Base-by-base conservation (phyloP, 176 grass and related monocot species). In the Avena sativa region DNA sequence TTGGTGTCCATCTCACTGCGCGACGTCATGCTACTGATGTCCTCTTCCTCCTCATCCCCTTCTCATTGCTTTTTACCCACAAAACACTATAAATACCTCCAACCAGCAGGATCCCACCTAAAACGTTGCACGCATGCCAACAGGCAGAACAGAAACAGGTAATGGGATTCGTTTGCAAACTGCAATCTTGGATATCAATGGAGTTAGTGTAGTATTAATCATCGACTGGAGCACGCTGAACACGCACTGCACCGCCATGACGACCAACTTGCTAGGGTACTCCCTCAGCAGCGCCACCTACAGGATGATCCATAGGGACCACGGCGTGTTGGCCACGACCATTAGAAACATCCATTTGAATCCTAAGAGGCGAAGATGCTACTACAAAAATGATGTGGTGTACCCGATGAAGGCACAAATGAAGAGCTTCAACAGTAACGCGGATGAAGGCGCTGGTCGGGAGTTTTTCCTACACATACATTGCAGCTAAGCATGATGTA, bases 351-450 rank as follows among this genome's bases (percentile, higher is more conserved):
- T 87, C 12, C 92, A 90, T 68, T 79, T 23, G 23, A 23, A 23
- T 23, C 23, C 23, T 23, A 23, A 23, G 23, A 23, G 23, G 23
- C 23, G 23, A 17, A 62, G 63, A 20, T 17, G 14, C 61, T 40
- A 40, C 5, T 55, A 7, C 2, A 55, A 7, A 48, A 55, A 55
- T 15, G 52, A 17, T 79, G 5, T 1, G 0, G 12, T 2, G 2
- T 71, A 81, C 76, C 70, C 51, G 47, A 85, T 84, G 1, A 98
- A 72, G 23, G 93, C 89, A 76, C 67, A 92, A 9, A 98, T 8
- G 93, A 98, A 98, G 43, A 98, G 60, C 93, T 95, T 98, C 25
- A 93, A 15, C 8, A 90, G 79, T 74, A 95, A 9, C 30, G 78
- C 5, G 12, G 78, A 89, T 0, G 93, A 70, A 83, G 93, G 58